Evolutionary conservation across 192 early-diverging fungal genomes (phyloP).

Genomic region (Helicostylum pulchrum): DNA sequence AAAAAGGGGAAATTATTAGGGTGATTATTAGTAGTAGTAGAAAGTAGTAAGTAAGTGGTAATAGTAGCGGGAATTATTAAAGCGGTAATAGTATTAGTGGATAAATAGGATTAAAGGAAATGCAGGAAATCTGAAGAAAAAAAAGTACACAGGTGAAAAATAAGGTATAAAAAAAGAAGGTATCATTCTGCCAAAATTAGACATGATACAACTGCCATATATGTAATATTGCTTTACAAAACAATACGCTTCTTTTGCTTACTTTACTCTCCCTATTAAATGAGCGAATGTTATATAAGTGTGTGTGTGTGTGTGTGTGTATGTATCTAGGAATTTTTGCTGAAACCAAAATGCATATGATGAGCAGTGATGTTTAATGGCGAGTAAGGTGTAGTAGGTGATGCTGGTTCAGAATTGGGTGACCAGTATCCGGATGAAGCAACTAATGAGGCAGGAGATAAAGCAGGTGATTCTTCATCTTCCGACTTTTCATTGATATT

Average conservation of each 20-base stretch:
- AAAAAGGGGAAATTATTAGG: neutral
- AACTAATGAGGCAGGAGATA: neutral
- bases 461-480: neutral
- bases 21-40: neutral
- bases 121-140: too few relatives aligned
- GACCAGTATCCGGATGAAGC: conserved; percentile 8
- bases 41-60: neutral
- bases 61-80: neutral
- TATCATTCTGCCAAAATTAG: neutral
- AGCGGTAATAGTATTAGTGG: neutral
- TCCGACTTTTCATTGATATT: neutral
- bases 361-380: neutral
- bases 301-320: too few relatives aligned
- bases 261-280: too few relatives aligned
- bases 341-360: neutral
- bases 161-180: neutral
- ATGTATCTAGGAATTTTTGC: neutral
- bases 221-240: too few relatives aligned
- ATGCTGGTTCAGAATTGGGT: neutral
- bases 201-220: too few relatives aligned
- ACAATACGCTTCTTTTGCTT: too few relatives aligned
- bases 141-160: neutral
- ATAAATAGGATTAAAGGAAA: too few relatives aligned
- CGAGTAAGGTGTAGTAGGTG: conserved; percentile 10
- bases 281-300: too few relatives aligned